Evolutionary conservation across 2,329 filamentous ascomycete genomes (phyloP).

Genomic region (Apiospora marii): DNA sequence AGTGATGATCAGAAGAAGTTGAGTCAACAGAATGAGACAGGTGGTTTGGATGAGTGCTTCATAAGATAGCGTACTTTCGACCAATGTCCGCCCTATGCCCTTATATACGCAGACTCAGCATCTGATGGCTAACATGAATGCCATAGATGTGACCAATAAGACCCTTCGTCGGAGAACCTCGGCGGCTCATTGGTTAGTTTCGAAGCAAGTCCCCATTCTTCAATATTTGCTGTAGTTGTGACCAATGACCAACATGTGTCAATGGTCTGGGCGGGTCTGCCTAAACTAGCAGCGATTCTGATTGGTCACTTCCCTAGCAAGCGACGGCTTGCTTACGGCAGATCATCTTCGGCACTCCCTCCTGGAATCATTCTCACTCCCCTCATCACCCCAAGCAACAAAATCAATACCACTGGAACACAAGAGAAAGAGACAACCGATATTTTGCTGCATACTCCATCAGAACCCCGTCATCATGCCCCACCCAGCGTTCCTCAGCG

Average conservation of each 20-base stretch:
- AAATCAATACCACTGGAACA: too few relatives aligned
- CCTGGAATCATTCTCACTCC: not conserved
- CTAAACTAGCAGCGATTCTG: not conserved
- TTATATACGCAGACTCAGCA: not conserved
- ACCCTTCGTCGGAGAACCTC: not conserved
- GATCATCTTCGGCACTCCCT: not conserved
- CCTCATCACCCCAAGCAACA: not conserved
- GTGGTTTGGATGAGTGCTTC: not conserved
- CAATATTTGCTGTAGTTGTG: not conserved
- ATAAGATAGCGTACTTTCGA: not conserved
- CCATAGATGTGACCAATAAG: not conserved
- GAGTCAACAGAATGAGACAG: not conserved
- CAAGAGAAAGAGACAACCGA: too few relatives aligned
- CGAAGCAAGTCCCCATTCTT: not conserved
- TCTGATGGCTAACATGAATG: not conserved
- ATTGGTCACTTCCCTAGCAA: conserved; percentile 1
- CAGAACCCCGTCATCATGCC: not conserved
- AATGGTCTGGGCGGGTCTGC: not conserved
- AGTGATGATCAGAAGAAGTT: not conserved
- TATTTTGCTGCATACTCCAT: not conserved
- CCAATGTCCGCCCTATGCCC: not conserved
- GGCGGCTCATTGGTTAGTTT: not conserved
- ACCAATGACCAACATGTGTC: not conserved
- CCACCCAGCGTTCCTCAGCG: not conserved
- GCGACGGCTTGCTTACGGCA: not conserved